phyloP scores from a whole-genome alignment of 2,329 filamentous ascomycete species.

The Dothistroma pini region DNA sequence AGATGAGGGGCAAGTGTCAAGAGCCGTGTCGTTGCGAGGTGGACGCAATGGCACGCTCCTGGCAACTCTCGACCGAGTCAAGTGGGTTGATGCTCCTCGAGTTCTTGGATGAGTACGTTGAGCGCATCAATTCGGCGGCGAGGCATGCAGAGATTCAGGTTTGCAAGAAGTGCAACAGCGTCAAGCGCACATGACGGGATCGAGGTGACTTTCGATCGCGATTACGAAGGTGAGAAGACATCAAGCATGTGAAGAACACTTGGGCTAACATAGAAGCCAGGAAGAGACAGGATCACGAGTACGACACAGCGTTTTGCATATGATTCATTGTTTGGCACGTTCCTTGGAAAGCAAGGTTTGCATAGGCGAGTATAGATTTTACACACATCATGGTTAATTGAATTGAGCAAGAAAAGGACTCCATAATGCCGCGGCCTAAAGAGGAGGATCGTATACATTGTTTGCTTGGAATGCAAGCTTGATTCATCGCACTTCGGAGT shows the following conservation, averaged over 20 bases:
- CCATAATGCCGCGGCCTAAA: neutral
- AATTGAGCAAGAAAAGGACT: neutral
- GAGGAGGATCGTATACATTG: neutral
- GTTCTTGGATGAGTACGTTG: constrained; percentile 4
- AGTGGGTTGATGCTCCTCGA: neutral
- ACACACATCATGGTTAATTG: neutral
- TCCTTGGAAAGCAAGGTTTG: neutral
- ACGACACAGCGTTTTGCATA: neutral
- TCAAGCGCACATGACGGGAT: neutral
- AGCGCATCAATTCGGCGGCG: neutral
- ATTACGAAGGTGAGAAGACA: neutral
- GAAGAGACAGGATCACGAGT: neutral
- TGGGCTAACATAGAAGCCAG: neutral
- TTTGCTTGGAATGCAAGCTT: neutral
- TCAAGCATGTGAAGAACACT: neutral
- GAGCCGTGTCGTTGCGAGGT: constrained; percentile 12
- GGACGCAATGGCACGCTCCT: neutral
- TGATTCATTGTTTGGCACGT: neutral
- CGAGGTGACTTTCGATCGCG: neutral
- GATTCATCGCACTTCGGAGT: neutral
- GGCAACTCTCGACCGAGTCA: neutral
- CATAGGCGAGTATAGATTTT: neutral
- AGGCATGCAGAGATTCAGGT: neutral
- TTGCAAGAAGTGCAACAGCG: constrained; percentile 7
- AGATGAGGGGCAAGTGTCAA: neutral